phyloP scores from a whole-genome alignment of 1,284 basidiomycete species.

The Heterobasidion occidentale region DNA sequence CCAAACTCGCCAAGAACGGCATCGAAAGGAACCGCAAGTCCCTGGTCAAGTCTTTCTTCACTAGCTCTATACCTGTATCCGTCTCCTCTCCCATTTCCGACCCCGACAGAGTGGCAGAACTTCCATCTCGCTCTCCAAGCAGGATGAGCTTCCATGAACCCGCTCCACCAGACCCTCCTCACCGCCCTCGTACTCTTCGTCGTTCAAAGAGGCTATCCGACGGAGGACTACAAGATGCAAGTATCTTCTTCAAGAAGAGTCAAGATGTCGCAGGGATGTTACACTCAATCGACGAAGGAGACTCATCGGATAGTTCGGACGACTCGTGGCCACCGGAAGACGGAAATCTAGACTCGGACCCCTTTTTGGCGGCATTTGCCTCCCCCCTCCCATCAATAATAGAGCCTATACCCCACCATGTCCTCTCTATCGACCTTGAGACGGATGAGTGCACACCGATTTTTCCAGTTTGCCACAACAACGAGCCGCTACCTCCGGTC shows the following conservation, averaged over 20 bases:
- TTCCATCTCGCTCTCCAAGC: conserved; percentile 14
- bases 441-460: conserved; percentile 4
- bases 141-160: conserved; percentile 10
- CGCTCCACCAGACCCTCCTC: neutral
- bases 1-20: neutral
- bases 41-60: conserved; percentile 13
- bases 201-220: neutral
- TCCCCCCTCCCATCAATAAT: too few species aligned
- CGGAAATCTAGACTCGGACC: too few species aligned
- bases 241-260: neutral
- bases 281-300: conserved; percentile 6
- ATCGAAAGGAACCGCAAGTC: conserved; percentile 2
- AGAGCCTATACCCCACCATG: neutral
- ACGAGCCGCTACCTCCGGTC: neutral
- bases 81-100: conserved; percentile 3
- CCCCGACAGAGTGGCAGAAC: neutral
- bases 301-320: conserved; percentile 11
- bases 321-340: conserved; percentile 7
- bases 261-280: neutral
- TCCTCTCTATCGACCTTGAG: conserved; percentile 6
- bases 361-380: too few species aligned
- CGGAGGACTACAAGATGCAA: neutral
- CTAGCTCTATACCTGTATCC: conserved; percentile 2
- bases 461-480: neutral
- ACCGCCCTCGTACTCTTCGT: neutral